Evolutionary conservation across 2,329 filamentous ascomycete genomes (phyloP).

Genomic region (Aspergillus sp.): DNA sequence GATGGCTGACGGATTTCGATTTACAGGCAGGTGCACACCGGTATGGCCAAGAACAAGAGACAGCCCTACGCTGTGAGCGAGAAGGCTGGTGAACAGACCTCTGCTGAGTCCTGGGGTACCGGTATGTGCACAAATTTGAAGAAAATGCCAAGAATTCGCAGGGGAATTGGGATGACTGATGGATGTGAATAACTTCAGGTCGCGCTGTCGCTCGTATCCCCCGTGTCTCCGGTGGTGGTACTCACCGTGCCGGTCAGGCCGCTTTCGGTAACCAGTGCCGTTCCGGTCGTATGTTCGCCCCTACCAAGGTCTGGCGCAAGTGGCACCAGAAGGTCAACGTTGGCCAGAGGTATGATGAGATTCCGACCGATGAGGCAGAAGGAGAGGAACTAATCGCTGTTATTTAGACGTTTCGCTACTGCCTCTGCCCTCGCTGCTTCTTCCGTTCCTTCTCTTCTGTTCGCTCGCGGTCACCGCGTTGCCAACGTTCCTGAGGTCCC

Average conservation of each 20-base stretch:
- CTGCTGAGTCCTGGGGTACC: constrained; percentile 99
- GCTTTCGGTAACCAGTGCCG: constrained; percentile 99
- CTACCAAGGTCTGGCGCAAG: constrained; percentile 99
- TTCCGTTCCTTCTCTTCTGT: constrained; percentile 88
- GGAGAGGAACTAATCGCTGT: constrained; percentile 14
- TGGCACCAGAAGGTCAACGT: constrained; percentile 99
- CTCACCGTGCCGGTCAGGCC: constrained; percentile 99
- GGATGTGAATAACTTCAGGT: constrained; percentile 56
- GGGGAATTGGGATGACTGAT: constrained; percentile 15
- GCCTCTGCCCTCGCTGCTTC: constrained; percentile 96
- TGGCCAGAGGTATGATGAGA: constrained; percentile 77
- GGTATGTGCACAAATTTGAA: constrained; percentile 62
- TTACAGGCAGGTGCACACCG: constrained; percentile 78
- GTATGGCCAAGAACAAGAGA: constrained; percentile 99
- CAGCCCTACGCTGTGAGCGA: constrained; percentile 99
- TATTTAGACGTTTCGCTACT: constrained; percentile 84
- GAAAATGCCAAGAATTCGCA: constrained; percentile 4
- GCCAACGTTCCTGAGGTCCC: constrained; percentile 91
- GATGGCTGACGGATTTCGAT: constrained; percentile 35
- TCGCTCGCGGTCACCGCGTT: constrained; percentile 97
- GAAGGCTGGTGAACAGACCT: constrained; percentile 99
- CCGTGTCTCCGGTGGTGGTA: constrained; percentile 99
- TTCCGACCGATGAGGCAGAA: not conserved
- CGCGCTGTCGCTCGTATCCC: constrained; percentile 99
- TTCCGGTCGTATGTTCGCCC: constrained; percentile 99